Conservation (phyloP, 176 grass and related monocot genomes). For the Neostapfia colusana region DNA sequence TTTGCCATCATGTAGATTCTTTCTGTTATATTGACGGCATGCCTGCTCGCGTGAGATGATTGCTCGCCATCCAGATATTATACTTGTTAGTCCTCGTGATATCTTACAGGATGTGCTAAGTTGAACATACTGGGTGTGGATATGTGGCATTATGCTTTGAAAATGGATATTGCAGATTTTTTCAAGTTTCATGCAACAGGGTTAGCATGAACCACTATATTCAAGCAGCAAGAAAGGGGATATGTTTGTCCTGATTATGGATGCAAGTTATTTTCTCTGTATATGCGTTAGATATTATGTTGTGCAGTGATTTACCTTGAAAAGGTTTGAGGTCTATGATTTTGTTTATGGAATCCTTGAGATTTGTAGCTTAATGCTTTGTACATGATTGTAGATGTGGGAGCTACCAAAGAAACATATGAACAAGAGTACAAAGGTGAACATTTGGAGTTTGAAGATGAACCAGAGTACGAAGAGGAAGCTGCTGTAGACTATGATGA, state of each 20-base stretch:
- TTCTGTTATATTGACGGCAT: background rate
- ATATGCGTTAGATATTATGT: background rate
- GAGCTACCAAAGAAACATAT: constrained; percentile 56
- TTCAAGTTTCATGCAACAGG: background rate
- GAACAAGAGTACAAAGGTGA: constrained; percentile 71
- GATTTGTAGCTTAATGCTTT: background rate
- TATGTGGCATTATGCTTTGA: background rate
- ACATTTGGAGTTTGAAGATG: constrained; percentile 69
- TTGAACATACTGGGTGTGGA: background rate
- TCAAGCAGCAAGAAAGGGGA: background rate
- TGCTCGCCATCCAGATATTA: background rate
- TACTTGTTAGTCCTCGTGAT: background rate
- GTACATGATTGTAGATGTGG: constrained; percentile 51
- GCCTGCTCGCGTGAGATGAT: background rate
- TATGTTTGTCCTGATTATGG: background rate
- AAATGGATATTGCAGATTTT: background rate
- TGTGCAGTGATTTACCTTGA: background rate
- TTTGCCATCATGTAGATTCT: background rate
- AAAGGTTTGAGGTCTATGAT: background rate
- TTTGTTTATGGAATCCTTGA: background rate
- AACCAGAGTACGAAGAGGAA: constrained; percentile 76
- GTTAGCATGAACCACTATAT: background rate
- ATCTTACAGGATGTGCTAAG: background rate
- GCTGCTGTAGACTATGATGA: constrained; percentile 74
- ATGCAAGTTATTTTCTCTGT: background rate